Evolutionary conservation across 139 green algal genomes (phyloP).

Genomic region (Chlamydomonas incerta): DNA sequence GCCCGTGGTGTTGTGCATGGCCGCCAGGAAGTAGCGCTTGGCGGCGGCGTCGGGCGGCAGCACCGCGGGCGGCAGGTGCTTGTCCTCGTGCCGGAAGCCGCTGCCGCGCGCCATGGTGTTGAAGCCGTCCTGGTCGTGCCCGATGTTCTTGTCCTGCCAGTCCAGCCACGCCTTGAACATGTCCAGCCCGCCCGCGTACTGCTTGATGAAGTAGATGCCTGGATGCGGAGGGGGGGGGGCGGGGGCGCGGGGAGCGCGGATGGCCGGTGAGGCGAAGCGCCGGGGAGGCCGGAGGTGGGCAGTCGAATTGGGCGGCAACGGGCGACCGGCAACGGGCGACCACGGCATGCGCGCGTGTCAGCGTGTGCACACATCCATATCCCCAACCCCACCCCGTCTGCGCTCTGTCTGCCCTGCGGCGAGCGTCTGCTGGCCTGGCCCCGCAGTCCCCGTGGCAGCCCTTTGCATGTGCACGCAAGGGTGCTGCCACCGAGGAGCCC

Average conservation of each 20-base stretch:
- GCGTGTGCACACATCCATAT: no score
- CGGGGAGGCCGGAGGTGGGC: background rate
- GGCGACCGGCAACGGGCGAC: no score
- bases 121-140: constrained; percentile 62
- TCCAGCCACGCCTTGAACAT: constrained; percentile 46
- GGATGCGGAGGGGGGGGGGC: background rate
- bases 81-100: background rate
- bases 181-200: constrained; percentile 2
- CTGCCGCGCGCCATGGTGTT: constrained; percentile 31
- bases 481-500: no score
- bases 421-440: no score
- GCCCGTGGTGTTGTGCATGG: constrained; percentile 32
- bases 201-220: constrained; percentile 49
- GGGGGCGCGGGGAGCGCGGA: background rate
- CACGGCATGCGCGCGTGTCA: background rate
- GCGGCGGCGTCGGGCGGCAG: background rate
- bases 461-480: no score
- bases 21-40: constrained; percentile 28
- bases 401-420: background rate
- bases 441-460: no score
- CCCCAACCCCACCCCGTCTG: no score
- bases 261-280: no score
- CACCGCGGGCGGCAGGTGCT: background rate
- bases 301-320: no score
- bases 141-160: constrained; percentile 30